Base-by-base conservation (phyloP, 352 stramenopile species). In the Phytophthora sojae region DNA sequence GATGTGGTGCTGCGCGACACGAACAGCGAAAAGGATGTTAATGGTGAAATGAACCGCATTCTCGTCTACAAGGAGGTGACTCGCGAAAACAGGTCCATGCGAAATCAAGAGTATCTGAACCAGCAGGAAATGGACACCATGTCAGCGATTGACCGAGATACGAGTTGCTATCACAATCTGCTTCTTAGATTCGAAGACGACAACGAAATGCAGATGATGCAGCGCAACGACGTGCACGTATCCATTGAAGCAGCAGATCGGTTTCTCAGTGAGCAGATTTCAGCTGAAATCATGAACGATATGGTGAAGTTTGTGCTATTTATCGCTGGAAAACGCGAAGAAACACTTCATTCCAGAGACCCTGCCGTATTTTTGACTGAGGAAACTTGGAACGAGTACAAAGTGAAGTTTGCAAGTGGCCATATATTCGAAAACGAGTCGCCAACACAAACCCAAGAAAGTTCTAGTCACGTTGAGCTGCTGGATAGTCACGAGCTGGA, bases 61-160 rank as follows among this genome's bases (percentile, higher is more conserved):
- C 37, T 90, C 6, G 51, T 80, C 9, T 96, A 90, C 81, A 93
- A 92, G 53, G 75, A 90, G 23, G 76, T 96, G 56, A 80, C 77
- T 39, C 66, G 63, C 0, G 85, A 91, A 67, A 96, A 96, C 47
- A 75, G 86, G 11, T 56, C 63, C 8, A 73, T 78, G 52, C 84
- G 86, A 7, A 69, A 80, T 32, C 64, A 73, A 59, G 73, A 79
- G 25, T 94, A 96, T 52, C 54, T 67, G 2, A 78, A 81, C 14
- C 86, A 91, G 26, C 65, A 81, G 11, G 73, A 85, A 37, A 66
- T 71, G 19, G 86, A 94, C 49, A 61, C 51, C 0, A 51, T 80
- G 9, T 69, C 80, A 15, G 76, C 78, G 14, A 71, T 93, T 17
- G 76, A 88, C 29, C 80, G 80, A n/a, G 86, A 94, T 63, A 75